These are phyloP conservation scores for Globisporangium takayamanum DNA, from an alignment of 352 stramenopile genomes.

Conservation along the genomic window DNA sequence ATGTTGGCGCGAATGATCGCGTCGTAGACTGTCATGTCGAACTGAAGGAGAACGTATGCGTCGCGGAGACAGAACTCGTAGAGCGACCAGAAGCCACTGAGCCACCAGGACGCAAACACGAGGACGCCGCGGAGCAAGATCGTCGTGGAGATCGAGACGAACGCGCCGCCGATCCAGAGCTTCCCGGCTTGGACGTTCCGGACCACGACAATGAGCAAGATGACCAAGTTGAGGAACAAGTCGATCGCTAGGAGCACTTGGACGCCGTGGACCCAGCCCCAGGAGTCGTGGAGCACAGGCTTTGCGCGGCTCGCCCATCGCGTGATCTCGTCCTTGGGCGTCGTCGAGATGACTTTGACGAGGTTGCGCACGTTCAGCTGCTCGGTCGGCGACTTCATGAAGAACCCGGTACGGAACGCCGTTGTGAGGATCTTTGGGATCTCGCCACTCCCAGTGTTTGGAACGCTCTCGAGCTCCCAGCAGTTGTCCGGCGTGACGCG, in stretches of 20 bases:
- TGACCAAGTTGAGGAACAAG: conserved; percentile 20
- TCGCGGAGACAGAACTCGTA: conserved; percentile 28
- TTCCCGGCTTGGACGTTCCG: conserved; percentile 25
- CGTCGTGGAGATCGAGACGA: conserved; percentile 23
- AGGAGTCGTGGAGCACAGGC: conserved; percentile 16
- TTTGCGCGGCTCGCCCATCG: conserved; percentile 2
- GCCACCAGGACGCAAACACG: conserved; percentile 22
- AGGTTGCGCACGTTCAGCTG: conserved; percentile 23
- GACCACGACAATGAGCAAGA: conserved; percentile 25
- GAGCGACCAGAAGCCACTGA: conserved; percentile 31
- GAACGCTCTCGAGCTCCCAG: conserved; percentile 20
- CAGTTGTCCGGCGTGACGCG: conserved; percentile 16
- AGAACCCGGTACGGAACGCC: conserved; percentile 25
- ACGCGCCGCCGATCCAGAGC: conserved; percentile 37
- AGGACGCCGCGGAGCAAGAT: conserved; percentile 16
- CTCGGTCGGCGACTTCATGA: conserved; percentile 12
- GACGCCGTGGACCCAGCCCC: conserved; percentile 34
- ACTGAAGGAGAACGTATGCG: conserved; percentile 12
- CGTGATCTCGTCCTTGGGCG: conserved; percentile 5
- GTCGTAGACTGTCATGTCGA: conserved; percentile 20
- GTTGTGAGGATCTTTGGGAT: conserved; percentile 27
- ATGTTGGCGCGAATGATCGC: conserved; percentile 30
- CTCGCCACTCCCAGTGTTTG: conserved; percentile 9
- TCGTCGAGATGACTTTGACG: conserved; percentile 6
- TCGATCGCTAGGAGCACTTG: conserved; percentile 34